Base-by-base conservation (phyloP, 2,329 filamentous ascomycete species). In the Aureobasidium sp. region DNA sequence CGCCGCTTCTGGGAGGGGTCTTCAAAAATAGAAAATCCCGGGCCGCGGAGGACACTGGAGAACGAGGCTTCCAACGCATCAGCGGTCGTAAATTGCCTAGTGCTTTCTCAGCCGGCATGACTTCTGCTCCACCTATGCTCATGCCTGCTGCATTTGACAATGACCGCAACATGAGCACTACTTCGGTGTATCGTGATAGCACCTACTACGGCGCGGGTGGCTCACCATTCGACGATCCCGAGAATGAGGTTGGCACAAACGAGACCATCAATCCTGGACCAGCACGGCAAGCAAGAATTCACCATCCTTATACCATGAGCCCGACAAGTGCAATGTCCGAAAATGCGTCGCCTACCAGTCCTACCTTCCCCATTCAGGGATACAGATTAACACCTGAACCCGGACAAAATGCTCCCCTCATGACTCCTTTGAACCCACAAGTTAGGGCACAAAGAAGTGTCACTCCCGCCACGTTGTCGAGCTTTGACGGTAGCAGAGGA, bases 11-110 rank as follows among this genome's bases (percentile, higher is more conserved):
- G 15, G 62, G 62, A 44, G 62, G 64, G 12, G 64, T 63, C 13
- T 61, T 63, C 52, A 61, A 63, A 39, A 65, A 62, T 26, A 58
- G 37, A 51, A 55, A 48, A 46, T 36, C 44, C 32, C 48, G 32
- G 20, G 37, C 59, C 48, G 59, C 37, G 5, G 44, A 41, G 17
- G 52, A 55, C 37, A 56, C 58, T 29, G 44, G 64, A 46, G 77
- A 80, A 67, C 73, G 75, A 26, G 74, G 78, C 59, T 80, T 80
- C 64, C 76, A 78, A 50, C 70, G 77, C 9, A 73, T 80, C 12
- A 79, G 77, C 2, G 78, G 78, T 17, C 76, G 78, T 51, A 80
- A 80, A 66, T 71, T 80, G 1, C 78, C 78, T 1, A 79, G 77
- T 20, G 75, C 74, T 10, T 80, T 78, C 69, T 79, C 78, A 63